Evolutionary conservation across 768 basidiomycete species (phyloP).

Genomic region (Kondoa malvinella): DNA sequence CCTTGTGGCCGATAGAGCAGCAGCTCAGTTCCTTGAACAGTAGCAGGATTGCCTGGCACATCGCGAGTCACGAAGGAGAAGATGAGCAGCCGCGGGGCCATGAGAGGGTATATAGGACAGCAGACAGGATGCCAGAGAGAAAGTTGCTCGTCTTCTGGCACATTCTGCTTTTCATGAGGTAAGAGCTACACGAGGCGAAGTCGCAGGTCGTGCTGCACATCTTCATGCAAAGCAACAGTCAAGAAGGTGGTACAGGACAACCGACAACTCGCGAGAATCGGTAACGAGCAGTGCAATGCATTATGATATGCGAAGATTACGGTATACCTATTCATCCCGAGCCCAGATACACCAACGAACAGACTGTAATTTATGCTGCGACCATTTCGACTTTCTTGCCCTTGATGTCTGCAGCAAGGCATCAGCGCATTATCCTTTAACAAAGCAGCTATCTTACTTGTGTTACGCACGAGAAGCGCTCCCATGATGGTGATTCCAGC

Average conservation of each 20-base stretch:
- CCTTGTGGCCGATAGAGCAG: background rate
- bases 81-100: background rate
- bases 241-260: too few relatives aligned
- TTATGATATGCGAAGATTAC: too few relatives aligned
- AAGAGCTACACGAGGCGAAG: too few relatives aligned
- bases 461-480: background rate
- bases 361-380: background rate
- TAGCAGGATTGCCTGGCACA: background rate
- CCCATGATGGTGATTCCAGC: background rate
- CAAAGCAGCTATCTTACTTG: background rate
- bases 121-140: too few relatives aligned
- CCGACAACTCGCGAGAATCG: too few relatives aligned
- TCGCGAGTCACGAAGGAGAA: background rate
- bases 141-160: too few relatives aligned
- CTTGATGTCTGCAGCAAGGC: background rate
- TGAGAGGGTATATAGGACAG: too few relatives aligned
- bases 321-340: background rate
- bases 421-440: background rate
- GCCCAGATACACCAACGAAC: background rate
- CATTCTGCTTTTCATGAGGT: too few relatives aligned
- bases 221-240: too few relatives aligned
- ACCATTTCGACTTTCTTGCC: background rate
- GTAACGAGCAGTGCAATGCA: too few relatives aligned
- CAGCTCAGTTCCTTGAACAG: background rate
- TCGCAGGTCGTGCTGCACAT: too few relatives aligned